Evolutionary conservation across 2,329 filamentous ascomycete genomes (phyloP).

Genomic region (Penicillium hesseltinei): DNA sequence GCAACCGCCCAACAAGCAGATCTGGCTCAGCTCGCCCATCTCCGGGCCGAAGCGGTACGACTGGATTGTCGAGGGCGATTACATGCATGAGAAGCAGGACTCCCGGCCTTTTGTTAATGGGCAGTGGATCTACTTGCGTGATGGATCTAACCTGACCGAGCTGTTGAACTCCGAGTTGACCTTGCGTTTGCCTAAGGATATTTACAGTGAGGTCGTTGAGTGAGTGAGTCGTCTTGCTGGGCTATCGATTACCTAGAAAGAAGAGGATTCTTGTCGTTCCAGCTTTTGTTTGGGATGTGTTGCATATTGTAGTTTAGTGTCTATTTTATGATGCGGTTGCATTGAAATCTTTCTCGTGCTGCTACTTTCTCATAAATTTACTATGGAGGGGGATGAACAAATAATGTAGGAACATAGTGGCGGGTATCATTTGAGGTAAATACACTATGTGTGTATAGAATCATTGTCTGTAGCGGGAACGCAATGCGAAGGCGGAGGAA

Average conservation of each 20-base stretch:
- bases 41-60: slow-evolving; percentile 94
- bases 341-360: background rate
- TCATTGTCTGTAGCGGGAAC: background rate
- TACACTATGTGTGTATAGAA: background rate
- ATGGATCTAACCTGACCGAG: slow-evolving; percentile 71
- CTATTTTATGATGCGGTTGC: slow-evolving; percentile 1
- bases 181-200: slow-evolving; percentile 55
- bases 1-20: slow-evolving; percentile 94
- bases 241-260: slow-evolving; percentile 1
- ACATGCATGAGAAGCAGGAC: slow-evolving; percentile 75
- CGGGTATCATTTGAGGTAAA: background rate
- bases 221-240: slow-evolving; percentile 1
- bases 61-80: slow-evolving; percentile 71
- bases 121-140: slow-evolving; percentile 84
- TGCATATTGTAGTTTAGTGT: slow-evolving; percentile 6
- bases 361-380: too few relatives aligned
- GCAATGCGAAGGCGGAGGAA: background rate
- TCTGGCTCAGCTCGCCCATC: slow-evolving; percentile 90
- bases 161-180: slow-evolving; percentile 75
- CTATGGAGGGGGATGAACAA: background rate
- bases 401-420: background rate
- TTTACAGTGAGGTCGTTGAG: slow-evolving; percentile 33
- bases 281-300: background rate
- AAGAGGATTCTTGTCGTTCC: background rate
- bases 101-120: slow-evolving; percentile 54